A percentile compares a stretch with the other conserved stretches of the same genome.
Conservation (phyloP, 2,329 filamentous ascomycete genomes). For the Trichoderma cornu-damae region DNA sequence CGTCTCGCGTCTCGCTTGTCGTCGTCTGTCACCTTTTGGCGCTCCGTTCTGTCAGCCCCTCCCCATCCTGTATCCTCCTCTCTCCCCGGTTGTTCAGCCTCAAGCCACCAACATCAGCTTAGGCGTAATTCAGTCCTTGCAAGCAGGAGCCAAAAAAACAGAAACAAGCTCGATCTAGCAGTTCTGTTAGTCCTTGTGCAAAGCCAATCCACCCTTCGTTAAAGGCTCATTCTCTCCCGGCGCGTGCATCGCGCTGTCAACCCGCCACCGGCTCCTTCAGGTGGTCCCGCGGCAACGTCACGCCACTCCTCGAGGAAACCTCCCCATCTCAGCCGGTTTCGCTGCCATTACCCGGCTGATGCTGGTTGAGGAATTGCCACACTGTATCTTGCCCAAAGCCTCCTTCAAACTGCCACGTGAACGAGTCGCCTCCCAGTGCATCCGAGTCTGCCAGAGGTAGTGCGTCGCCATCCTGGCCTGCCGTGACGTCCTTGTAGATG, state of each 20-base stretch:
- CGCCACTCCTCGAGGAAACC: neutral
- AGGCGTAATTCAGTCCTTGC: no score
- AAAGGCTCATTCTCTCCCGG: neutral
- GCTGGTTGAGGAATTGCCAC: constrained; percentile 52
- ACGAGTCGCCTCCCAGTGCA: constrained; percentile 16
- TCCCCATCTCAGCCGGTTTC: neutral
- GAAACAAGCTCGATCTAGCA: neutral
- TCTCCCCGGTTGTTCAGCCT: no score
- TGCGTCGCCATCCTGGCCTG: constrained; percentile 32
- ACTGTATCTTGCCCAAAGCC: constrained; percentile 52
- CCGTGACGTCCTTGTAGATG: constrained; percentile 51
- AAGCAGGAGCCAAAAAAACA: no score
- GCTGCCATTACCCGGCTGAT: constrained; percentile 32
- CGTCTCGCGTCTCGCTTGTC: no score
- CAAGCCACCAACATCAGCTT: no score
- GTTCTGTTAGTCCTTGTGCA: neutral
- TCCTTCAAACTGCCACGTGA: constrained; percentile 49
- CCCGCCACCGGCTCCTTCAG: neutral
- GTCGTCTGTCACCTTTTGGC: no score
- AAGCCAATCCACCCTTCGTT: neutral
- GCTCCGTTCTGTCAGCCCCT: no score
- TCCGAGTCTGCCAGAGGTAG: constrained; percentile 21
- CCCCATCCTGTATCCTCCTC: no score
- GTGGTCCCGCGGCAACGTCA: neutral
- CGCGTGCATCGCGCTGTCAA: neutral